Conservation (phyloP, 768 basidiomycete species). For the Suillus variegatus region DNA sequence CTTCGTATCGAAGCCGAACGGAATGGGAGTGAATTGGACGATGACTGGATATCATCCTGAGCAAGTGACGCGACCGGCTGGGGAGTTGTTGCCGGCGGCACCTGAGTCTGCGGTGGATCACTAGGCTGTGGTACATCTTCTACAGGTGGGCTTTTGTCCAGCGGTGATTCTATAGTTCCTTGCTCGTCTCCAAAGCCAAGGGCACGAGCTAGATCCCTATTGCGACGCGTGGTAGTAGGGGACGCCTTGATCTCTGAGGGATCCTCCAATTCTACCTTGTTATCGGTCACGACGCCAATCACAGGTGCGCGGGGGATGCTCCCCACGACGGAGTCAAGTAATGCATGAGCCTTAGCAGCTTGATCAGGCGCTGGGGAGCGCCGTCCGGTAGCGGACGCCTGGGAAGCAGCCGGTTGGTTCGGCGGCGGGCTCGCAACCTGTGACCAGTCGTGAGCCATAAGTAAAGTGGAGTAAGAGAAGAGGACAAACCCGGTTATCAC, state of each 20-base stretch:
- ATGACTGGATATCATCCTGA: slow-evolving; percentile 12
- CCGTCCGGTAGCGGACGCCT: slow-evolving; percentile 31
- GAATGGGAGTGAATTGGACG: slow-evolving; percentile 21
- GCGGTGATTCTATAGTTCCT: background rate
- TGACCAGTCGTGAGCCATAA: background rate
- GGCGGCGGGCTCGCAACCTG: slow-evolving; percentile 66
- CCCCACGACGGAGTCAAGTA: slow-evolving; percentile 63
- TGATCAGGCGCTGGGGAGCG: slow-evolving; percentile 46
- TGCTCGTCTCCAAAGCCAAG: slow-evolving; percentile 61
- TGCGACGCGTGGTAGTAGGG: slow-evolving; percentile 56
- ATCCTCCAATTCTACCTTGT: slow-evolving; percentile 24
- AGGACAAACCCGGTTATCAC: slow-evolving; percentile 41
- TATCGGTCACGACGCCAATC: slow-evolving; percentile 23
- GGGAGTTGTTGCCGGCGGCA: slow-evolving; percentile 30
- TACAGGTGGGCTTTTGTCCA: slow-evolving; percentile 18
- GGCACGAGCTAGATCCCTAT: slow-evolving; percentile 75
- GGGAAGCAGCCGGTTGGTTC: slow-evolving; percentile 35
- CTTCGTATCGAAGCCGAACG: slow-evolving; percentile 40
- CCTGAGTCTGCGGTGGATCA: slow-evolving; percentile 16
- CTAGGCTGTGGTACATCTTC: slow-evolving; percentile 19
- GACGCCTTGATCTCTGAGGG: slow-evolving; percentile 38
- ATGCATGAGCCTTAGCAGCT: slow-evolving; percentile 59
- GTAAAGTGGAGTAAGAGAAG: slow-evolving; percentile 6
- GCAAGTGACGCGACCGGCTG: slow-evolving; percentile 34
- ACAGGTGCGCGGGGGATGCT: slow-evolving; percentile 48